These are phyloP conservation scores for Carex cristatella DNA, from an alignment of 176 grass and related monocot genomes.

Conservation along the genomic window DNA sequence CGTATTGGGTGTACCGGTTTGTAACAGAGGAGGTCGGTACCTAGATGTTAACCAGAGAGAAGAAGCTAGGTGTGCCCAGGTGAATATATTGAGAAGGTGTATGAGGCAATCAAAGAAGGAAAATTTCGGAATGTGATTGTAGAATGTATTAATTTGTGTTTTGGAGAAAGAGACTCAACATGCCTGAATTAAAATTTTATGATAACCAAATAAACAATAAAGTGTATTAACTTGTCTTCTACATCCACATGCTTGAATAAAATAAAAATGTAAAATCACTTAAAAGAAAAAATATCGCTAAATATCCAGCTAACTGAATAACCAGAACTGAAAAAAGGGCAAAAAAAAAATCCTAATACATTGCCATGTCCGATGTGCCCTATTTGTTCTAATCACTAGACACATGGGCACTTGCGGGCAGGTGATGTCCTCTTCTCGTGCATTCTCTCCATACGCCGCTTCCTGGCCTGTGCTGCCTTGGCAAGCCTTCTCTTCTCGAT, in stretches of 20 bases:
- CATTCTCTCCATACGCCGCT: neutral
- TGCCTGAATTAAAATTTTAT: neutral
- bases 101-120: slow-evolving; percentile 59
- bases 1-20: slow-evolving; percentile 59
- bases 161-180: slow-evolving; percentile 45
- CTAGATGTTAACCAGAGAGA: slow-evolving; percentile 63
- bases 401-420: neutral
- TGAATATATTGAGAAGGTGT: slow-evolving; percentile 72
- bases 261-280: too few relatives aligned
- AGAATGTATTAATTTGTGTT: slow-evolving; percentile 43
- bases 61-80: slow-evolving; percentile 40
- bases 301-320: neutral
- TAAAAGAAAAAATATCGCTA: too few relatives aligned
- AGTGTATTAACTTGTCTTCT: too few relatives aligned
- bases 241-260: too few relatives aligned
- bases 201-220: too few relatives aligned
- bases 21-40: slow-evolving; percentile 60
- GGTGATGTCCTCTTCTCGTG: neutral
- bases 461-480: neutral
- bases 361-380: too few relatives aligned
- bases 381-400: neutral
- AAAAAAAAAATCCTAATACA: too few relatives aligned
- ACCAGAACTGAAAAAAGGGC: neutral
- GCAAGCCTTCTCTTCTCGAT: neutral
- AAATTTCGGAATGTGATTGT: slow-evolving; percentile 58